A percentile compares a stretch with the other conserved stretches of the same genome.
Evolutionary conservation across 768 basidiomycete species (phyloP).

Genomic region (Russula foetens): DNA sequence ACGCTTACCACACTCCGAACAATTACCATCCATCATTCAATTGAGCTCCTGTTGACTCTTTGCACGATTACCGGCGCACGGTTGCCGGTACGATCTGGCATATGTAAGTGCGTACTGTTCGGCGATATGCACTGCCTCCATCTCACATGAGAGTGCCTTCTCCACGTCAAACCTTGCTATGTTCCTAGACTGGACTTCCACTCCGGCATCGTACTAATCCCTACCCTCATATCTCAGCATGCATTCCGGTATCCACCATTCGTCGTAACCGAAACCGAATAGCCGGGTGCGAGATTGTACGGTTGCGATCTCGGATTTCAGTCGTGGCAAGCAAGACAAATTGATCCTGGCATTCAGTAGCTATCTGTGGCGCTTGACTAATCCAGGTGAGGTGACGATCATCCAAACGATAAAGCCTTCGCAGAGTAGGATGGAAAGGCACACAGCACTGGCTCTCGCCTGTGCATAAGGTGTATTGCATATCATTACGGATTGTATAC

Average conservation of each 20-base stretch:
- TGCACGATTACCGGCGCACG: constrained; percentile 6
- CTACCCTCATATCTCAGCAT: background rate
- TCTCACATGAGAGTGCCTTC: no score
- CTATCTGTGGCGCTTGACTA: background rate
- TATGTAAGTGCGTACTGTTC: constrained; percentile 10
- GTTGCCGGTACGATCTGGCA: background rate
- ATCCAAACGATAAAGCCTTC: background rate
- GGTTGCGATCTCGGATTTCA: constrained; percentile 1
- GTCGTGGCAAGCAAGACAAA: background rate
- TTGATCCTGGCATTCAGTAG: background rate
- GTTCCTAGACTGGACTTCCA: background rate
- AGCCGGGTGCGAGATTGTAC: constrained; percentile 11
- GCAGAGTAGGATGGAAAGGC: no score
- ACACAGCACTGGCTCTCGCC: background rate
- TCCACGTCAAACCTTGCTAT: background rate
- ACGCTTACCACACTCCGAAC: background rate
- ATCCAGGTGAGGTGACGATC: background rate
- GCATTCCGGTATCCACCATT: background rate
- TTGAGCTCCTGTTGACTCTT: background rate
- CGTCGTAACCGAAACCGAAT: background rate
- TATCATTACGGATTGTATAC: constrained; percentile 16
- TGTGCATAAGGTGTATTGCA: constrained; percentile 12
- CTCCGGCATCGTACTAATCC: background rate
- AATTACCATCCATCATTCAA: background rate
- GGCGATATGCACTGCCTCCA: background rate